Base-by-base conservation (phyloP, 371 early-diverging fungal genomes). In the Rhizopus sp. region DNA sequence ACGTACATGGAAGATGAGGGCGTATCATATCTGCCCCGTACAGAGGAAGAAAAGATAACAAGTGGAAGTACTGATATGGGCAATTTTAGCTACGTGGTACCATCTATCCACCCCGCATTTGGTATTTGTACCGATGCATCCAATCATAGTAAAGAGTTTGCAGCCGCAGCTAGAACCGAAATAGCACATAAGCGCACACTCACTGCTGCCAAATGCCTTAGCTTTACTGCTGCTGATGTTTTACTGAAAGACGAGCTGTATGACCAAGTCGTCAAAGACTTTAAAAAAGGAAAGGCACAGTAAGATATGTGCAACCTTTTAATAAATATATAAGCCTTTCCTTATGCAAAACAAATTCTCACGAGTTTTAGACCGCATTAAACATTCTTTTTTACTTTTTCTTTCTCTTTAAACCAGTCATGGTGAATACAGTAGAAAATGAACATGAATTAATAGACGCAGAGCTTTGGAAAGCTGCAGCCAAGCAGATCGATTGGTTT, bases 21-120 rank as follows among this genome's bases (percentile, higher is more conserved):
- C 1, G 57, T 73, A 32, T 47, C 56, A 13, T 78, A 70, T 47
- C 8, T 53, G 5, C 53, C 82, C 9, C 70, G 73, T 1, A 42
- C 60, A 2, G 68, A 65, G 2, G 78, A 82, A 59, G 66, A 76
- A 41, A 59, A 62, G 8, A 29, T 49, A 31, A 68, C 69, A 1
- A 52, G 55, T 35, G 88, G 81, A 5, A 77, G 78, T 6, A 88
- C 87, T 3, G 92, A 92, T 55, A 85, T 88, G 80, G 92, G 91
- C 33, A 89, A 89, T 50, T 62, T 82, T 13, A 73, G 72, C 10
- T 59, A 73, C 16, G 72, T 63, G 4, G 40, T 77, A n/a, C 62
- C 46, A 23, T 48, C 50, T 17, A 47, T 53, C 12, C 53, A 59
- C 8, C 41, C 62, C 15, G 16, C 29, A 37, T 73, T 68, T 55